Conservation (phyloP, 257 asterid species). For the Nemophila menziesii region DNA sequence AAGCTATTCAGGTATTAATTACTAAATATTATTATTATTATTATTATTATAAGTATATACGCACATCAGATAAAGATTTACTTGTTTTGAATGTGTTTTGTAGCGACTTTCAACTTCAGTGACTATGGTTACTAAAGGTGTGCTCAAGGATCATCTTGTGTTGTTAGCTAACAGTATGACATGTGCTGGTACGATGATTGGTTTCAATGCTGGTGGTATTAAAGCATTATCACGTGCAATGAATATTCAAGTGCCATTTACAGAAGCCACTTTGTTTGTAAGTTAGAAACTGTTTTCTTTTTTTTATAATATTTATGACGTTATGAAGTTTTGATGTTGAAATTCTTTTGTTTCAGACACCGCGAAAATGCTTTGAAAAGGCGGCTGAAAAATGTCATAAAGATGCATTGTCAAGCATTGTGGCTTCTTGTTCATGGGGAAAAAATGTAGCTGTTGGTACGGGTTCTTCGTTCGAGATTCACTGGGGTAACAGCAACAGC, state of each 20-base stretch:
- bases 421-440: slow-evolving; percentile 98
- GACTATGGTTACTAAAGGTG: slow-evolving; percentile 95
- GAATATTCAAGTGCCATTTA: slow-evolving; percentile 79
- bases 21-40: background rate
- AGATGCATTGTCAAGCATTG: slow-evolving; percentile 74
- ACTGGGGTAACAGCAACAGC: slow-evolving; percentile 73
- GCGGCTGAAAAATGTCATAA: slow-evolving; percentile 95
- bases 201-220: slow-evolving; percentile 86
- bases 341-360: slow-evolving; percentile 45
- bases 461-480: slow-evolving; percentile 83
- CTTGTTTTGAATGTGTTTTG: slow-evolving; percentile 7
- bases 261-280: slow-evolving; percentile 85
- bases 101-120: slow-evolving; percentile 93
- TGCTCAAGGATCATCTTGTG: slow-evolving; percentile 90
- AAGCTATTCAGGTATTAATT: slow-evolving; percentile 95
- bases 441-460: slow-evolving; percentile 89
- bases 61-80: background rate
- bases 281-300: slow-evolving; percentile 19
- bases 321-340: slow-evolving; percentile 6
- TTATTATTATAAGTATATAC: too few relatives aligned
- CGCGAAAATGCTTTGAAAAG: slow-evolving; percentile 83
- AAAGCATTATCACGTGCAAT: slow-evolving; percentile 70
- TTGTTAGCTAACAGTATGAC: slow-evolving; percentile 93
- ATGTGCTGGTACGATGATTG: slow-evolving; percentile 76
- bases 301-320: slow-evolving; percentile 5